These are phyloP conservation scores for Penicilliopsis zonata DNA, from an alignment of 495 filamentous ascomycete species.

Conservation along the genomic window DNA sequence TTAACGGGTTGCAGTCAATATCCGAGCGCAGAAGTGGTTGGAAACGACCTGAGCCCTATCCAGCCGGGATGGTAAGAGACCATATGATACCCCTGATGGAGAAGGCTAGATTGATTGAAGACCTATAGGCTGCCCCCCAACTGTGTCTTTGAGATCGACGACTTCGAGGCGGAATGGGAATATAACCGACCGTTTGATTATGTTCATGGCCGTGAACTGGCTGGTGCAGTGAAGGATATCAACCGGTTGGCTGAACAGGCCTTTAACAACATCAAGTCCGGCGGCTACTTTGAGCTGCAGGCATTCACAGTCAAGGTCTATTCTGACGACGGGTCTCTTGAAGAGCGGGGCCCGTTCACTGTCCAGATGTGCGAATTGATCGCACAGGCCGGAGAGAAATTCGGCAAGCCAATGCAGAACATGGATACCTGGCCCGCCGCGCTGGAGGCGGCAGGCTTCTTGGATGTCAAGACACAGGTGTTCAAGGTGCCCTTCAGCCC, in stretches of 20 bases:
- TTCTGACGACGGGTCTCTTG: constrained; percentile 37
- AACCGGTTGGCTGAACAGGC: constrained; percentile 25
- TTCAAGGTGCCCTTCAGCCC: no score
- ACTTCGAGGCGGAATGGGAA: constrained; percentile 41
- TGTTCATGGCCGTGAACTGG: constrained; percentile 48
- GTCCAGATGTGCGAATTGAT: no score
- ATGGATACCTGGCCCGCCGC: no score
- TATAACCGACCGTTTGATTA: constrained; percentile 54
- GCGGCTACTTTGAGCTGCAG: constrained; percentile 55
- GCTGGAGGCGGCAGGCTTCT: no score
- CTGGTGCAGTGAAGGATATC: constrained; percentile 51
- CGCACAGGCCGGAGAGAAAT: no score
- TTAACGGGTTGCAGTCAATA: no score
- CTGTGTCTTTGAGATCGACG: constrained; percentile 43
- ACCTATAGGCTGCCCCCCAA: constrained; percentile 39
- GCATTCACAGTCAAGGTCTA: constrained; percentile 38
- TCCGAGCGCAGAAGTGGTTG: constrained; percentile 27
- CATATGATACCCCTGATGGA: no score
- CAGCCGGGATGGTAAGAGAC: constrained; percentile 25
- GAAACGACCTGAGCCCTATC: constrained; percentile 36
- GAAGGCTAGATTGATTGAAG: no score
- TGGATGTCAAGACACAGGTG: no score
- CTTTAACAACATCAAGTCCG: constrained; percentile 39
- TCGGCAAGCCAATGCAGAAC: no score
- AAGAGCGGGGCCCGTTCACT: no score